Percentiles rank a stretch among this genome's conserved stretches.
These are phyloP conservation scores for Zasmidium angulare DNA, from an alignment of 2,329 filamentous ascomycete genomes.

Conservation along the genomic window DNA sequence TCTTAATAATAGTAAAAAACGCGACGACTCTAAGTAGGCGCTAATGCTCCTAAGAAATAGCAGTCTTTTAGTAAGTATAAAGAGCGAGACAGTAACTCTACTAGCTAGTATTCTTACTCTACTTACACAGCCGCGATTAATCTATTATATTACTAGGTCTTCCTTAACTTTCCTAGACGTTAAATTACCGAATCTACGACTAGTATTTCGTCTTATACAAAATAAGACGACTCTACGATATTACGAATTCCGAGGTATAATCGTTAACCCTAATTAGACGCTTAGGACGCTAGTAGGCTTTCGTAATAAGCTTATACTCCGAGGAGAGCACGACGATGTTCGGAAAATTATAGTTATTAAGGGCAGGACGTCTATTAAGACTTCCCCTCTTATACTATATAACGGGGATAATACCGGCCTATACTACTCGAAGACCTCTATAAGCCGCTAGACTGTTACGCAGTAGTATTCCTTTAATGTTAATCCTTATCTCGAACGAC, in stretches of 20 bases:
- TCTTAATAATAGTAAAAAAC: constrained; percentile 31
- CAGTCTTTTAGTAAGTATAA: constrained; percentile 10
- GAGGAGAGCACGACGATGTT: constrained; percentile 34
- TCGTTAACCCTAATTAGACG: constrained; percentile 55
- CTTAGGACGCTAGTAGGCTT: constrained; percentile 62
- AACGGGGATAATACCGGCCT: constrained; percentile 18
- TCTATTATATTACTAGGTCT: background rate
- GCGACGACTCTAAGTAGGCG: constrained; percentile 33
- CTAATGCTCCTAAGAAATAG: constrained; percentile 8
- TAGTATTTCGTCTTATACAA: constrained; percentile 1
- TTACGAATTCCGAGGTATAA: constrained; percentile 21
- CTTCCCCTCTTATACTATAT: constrained; percentile 41
- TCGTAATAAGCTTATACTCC: constrained; percentile 57
- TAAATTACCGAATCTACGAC: constrained; percentile 7
- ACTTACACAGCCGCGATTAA: constrained; percentile 10
- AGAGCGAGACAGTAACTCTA: constrained; percentile 43
- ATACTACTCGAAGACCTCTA: too few relatives aligned
- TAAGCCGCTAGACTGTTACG: constrained; percentile 40
- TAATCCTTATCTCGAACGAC: constrained; percentile 58
- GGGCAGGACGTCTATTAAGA: constrained; percentile 16
- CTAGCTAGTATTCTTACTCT: constrained; percentile 50
- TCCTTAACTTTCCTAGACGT: background rate
- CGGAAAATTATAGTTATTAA: constrained; percentile 52
- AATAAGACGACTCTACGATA: constrained; percentile 10
- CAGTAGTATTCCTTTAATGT: constrained; percentile 56